These are phyloP conservation scores for Paragyromitra xinjiangensis DNA, from an alignment of 495 filamentous ascomycete genomes.

Conservation along the genomic window DNA sequence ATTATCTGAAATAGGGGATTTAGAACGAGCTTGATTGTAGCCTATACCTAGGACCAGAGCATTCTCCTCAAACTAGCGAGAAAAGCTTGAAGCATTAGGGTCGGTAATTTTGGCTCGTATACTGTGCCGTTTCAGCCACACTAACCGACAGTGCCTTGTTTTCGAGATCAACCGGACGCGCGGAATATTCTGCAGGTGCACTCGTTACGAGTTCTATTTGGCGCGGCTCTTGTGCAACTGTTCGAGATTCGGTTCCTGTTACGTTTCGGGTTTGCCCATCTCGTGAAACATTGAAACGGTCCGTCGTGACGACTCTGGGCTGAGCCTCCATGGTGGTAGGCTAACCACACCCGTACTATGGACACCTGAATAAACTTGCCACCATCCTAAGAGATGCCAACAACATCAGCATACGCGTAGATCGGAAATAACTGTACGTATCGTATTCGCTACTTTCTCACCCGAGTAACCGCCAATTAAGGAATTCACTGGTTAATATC, in stretches of 20 bases:
- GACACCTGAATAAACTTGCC: not conserved
- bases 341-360: not conserved
- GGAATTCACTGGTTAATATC: not conserved
- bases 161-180: not conserved
- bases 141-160: not conserved
- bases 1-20: too few species aligned
- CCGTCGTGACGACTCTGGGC: conserved; percentile 14
- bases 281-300: conserved; percentile 9
- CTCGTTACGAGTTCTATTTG: not conserved
- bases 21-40: too few species aligned
- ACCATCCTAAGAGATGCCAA: not conserved
- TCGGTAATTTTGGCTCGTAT: not conserved
- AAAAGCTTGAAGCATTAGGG: not conserved
- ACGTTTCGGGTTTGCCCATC: conserved; percentile 16
- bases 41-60: not conserved
- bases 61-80: not conserved
- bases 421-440: not conserved
- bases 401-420: not conserved
- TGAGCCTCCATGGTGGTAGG: not conserved
- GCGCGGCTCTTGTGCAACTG: not conserved
- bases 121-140: not conserved
- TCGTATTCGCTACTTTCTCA: not conserved
- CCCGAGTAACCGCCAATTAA: not conserved
- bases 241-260: conserved; percentile 22
- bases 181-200: conserved; percentile 8